Evolutionary conservation across 257 asterid species (phyloP), one percentile per base, ranked within the genome.

Genomic region (Rauvolfia tetraphylla): DNA sequence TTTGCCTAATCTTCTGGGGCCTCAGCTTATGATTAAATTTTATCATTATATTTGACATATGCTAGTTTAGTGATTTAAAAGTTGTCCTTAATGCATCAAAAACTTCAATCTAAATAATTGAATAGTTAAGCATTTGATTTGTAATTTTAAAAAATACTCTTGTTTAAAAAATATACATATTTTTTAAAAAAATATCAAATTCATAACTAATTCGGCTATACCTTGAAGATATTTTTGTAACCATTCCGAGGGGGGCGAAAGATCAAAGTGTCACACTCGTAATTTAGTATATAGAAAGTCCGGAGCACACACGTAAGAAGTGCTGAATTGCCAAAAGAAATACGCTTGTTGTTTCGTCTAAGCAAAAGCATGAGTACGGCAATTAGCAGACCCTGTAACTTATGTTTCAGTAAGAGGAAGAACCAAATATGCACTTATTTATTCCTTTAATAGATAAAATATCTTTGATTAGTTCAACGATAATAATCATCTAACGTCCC

Each of bases 351-450:
- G 25, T 18, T 53, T 22, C 27, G 20, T 53, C 9, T 53, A 53
- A 53, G 59, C 23, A 49, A 15, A 13, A 15, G 14, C 51, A 46
- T 46, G 5, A 46, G 51, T 51, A 2, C 5, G 1, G 57, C 1
- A 18, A 51, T 51, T 51, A 51, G 57, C n/a, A 51, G 22, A 51
- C 15, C 29, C n/a, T 56, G 31, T 23, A 6, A 3, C 14, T 7
- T 46, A 46, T 49, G 5, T 5, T 1, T 49, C 56, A 49, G 4
- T 49, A 49, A 1, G 15, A 5, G 22, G 56, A 49, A 49, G 56
- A 12, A 72, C 66, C 72, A 53, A 71, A 57, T 74, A 34, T 74
- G 59, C 69, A 70, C 77, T 79, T n/a, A 62, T 76, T 75, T 53
- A 18, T 53, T 48, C 44, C 36, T 7, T 49, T 39, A 39, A 46